Percentiles rank a stretch among this genome's conserved stretches.
Conservation (phyloP, 2,329 filamentous ascomycete genomes). For the Trichoderma sp. region DNA sequence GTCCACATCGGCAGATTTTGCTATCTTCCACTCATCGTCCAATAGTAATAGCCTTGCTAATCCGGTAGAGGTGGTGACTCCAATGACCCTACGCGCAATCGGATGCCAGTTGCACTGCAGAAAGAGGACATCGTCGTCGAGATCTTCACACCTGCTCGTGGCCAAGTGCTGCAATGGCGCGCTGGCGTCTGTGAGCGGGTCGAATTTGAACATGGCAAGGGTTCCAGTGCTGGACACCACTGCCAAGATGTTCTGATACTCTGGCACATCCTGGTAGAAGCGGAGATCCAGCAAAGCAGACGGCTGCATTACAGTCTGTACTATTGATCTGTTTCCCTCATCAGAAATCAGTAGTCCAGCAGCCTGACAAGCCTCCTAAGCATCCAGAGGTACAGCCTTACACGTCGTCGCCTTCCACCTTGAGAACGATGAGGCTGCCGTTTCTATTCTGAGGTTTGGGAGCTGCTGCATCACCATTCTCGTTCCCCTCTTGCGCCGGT, state of each 20-base stretch:
- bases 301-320: slow-evolving; percentile 60
- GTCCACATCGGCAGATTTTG: slow-evolving; percentile 36
- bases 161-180: slow-evolving; percentile 40
- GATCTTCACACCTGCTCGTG: slow-evolving; percentile 45
- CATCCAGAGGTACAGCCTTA: slow-evolving; percentile 40
- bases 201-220: slow-evolving; percentile 61
- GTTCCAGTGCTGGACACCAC: slow-evolving; percentile 75
- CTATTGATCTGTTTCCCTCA: slow-evolving; percentile 22
- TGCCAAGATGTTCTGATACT: slow-evolving; percentile 56
- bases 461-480: background rate
- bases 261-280: slow-evolving; percentile 57
- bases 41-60: slow-evolving; percentile 56
- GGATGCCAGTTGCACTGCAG: slow-evolving; percentile 75
- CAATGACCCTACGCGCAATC: slow-evolving; percentile 51
- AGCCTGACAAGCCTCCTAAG: background rate
- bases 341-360: background rate
- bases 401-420: slow-evolving; percentile 51
- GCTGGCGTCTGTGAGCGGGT: slow-evolving; percentile 35
- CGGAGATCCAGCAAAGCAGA: slow-evolving; percentile 83
- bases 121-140: slow-evolving; percentile 60
- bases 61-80: slow-evolving; percentile 69
- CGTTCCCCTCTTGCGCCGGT: background rate
- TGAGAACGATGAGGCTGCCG: slow-evolving; percentile 70
- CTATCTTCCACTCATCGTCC: slow-evolving; percentile 40
- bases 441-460: slow-evolving; percentile 59